Conservation (phyloP, 2,329 filamentous ascomycete species). For the Sporothrix curviconia region DNA sequence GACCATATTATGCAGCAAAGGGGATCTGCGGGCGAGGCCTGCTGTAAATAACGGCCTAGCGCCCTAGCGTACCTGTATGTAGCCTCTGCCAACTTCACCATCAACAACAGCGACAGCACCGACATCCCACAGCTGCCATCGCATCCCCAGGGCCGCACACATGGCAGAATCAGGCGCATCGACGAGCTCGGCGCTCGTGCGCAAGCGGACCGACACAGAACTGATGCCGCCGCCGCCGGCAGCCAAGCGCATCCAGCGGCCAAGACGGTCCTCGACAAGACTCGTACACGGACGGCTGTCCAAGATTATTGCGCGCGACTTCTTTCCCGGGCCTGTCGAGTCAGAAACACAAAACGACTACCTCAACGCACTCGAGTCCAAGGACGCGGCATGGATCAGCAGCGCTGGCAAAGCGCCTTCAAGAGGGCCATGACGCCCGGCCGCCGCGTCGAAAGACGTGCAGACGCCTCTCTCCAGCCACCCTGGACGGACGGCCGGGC, state of each 20-base stretch:
- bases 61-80: no score
- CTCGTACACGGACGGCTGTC: constrained; percentile 85
- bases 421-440: constrained; percentile 78
- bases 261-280: constrained; percentile 83
- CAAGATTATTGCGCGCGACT: constrained; percentile 92
- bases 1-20: no score
- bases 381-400: constrained; percentile 77
- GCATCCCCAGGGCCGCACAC: background rate
- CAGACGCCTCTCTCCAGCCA: background rate
- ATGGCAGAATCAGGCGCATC: constrained; percentile 16
- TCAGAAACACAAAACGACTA: constrained; percentile 86
- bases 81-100: no score
- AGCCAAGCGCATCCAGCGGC: constrained; percentile 84
- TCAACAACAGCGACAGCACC: no score
- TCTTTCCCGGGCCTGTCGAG: constrained; percentile 87
- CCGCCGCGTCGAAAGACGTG: constrained; percentile 27
- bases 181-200: constrained; percentile 53
- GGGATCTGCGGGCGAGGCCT: no score
- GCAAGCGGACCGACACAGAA: constrained; percentile 61
- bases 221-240: constrained; percentile 85
- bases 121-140: background rate
- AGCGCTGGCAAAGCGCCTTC: constrained; percentile 66
- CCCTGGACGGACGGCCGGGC: constrained; percentile 17
- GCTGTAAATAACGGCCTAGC: no score
- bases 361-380: constrained; percentile 80